A percentile compares a stretch with the other conserved stretches of the same genome.
Conservation (phyloP, 352 stramenopile species). For the Blastocystis sp. region DNA sequence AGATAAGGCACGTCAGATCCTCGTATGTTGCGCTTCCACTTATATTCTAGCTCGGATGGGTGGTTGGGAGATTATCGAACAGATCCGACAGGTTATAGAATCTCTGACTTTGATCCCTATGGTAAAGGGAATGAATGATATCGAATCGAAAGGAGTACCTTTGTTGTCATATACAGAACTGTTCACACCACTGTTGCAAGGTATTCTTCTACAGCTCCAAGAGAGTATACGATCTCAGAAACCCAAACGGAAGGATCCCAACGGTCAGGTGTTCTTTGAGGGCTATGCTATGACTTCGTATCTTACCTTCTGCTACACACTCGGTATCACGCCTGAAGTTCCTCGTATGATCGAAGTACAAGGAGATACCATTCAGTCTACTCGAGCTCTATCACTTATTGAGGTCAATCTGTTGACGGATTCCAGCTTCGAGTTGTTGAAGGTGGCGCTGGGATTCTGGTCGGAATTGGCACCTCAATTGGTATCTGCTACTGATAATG, state of each 20-base stretch:
- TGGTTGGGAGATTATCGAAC: conserved; percentile 38
- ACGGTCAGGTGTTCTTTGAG: conserved; percentile 24
- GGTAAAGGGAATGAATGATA: background rate
- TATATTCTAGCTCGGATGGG: background rate
- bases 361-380: background rate
- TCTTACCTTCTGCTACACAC: conserved; percentile 28
- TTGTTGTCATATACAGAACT: background rate
- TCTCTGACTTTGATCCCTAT: background rate
- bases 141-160: background rate
- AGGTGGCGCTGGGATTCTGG: background rate
- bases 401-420: conserved; percentile 26
- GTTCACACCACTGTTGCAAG: background rate
- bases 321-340: background rate
- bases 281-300: conserved; percentile 25
- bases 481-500: background rate
- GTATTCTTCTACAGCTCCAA: background rate
- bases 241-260: conserved; percentile 35
- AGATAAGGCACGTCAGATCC: conserved; percentile 16
- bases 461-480: background rate
- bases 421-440: background rate
- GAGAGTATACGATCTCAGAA: conserved; percentile 11
- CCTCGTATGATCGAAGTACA: background rate
- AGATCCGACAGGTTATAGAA: conserved; percentile 3
- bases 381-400: background rate
- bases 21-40: background rate